Conservation (phyloP, 495 filamentous ascomycete species). For the Choiromyces venosus region DNA sequence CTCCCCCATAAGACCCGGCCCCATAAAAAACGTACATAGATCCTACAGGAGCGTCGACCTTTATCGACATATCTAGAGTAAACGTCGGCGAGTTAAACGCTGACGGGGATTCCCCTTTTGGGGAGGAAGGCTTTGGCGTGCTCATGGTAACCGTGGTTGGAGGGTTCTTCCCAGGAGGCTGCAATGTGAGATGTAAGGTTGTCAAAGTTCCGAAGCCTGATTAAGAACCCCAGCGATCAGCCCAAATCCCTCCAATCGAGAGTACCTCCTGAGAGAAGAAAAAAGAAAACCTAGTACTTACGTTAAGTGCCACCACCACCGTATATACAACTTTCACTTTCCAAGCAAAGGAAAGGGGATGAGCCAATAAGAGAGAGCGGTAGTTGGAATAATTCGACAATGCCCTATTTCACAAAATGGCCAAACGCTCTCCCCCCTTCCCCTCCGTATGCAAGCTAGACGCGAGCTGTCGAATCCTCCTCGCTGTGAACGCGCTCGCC, state of each 20-base stretch:
- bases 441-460: constrained; percentile 40
- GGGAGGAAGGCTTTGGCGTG: constrained; percentile 16
- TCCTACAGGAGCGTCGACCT: constrained; percentile 70
- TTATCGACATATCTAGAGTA: constrained; percentile 73
- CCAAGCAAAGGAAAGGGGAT: not conserved
- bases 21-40: constrained; percentile 50
- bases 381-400: not conserved
- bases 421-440: constrained; percentile 40
- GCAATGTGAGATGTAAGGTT: not conserved
- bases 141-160: constrained; percentile 42
- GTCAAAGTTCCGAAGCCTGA: not conserved
- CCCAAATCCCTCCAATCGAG: not conserved
- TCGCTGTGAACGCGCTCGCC: constrained; percentile 38
- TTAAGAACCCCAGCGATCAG: not conserved
- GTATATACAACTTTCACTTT: not conserved
- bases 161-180: not conserved
- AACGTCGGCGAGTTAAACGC: constrained; percentile 84
- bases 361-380: not conserved
- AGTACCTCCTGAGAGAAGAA: not conserved
- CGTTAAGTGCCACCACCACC: not conserved
- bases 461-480: constrained; percentile 36
- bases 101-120: constrained; percentile 50
- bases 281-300: not conserved
- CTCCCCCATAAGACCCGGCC: not conserved
- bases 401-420: constrained; percentile 28